phyloP scores from a whole-genome alignment of 2,329 filamentous ascomycete genomes.

The Tothia fuscella region DNA sequence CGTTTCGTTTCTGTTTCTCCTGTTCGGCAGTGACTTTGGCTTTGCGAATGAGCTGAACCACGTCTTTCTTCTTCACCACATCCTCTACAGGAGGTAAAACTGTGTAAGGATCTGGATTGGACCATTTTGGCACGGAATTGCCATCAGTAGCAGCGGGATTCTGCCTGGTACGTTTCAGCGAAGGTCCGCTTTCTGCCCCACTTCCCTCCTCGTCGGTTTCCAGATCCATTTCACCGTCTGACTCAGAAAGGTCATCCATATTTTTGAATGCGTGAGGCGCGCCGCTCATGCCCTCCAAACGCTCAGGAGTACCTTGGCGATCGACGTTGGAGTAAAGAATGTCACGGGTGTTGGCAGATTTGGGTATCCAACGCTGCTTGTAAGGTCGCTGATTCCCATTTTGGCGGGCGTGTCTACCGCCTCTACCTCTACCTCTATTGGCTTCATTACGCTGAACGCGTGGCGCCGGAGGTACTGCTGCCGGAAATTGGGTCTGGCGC shows the following conservation, averaged over 20 bases:
- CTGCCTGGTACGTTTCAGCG: conserved; percentile 11
- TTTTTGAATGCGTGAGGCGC: conserved; percentile 29
- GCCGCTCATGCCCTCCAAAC: conserved; percentile 31
- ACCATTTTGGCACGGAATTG: conserved; percentile 61
- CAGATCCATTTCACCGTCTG: conserved; percentile 16
- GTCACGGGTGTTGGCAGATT: conserved; percentile 31
- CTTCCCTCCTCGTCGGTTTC: conserved; percentile 10
- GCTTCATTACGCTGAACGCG: conserved; percentile 12
- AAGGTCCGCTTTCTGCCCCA: conserved; percentile 1
- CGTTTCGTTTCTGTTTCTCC: conserved; percentile 41
- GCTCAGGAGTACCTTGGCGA: conserved; percentile 32
- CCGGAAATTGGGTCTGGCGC: conserved; percentile 20
- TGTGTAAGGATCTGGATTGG: conserved; percentile 90
- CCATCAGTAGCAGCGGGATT: conserved; percentile 16
- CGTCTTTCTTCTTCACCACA: conserved; percentile 64
- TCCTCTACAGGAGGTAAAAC: conserved; percentile 71
- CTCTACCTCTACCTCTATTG: neutral
- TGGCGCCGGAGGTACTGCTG: conserved; percentile 16
- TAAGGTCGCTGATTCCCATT: neutral
- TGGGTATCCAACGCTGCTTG: conserved; percentile 10
- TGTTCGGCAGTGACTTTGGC: conserved; percentile 55
- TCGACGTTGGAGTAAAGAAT: conserved; percentile 31
- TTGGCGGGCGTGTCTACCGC: neutral
- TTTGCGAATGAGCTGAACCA: conserved; percentile 85
- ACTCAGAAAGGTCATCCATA: conserved; percentile 27